Evolutionary conservation across 495 filamentous ascomycete genomes (phyloP).

Genomic region (Tuber calosporum): DNA sequence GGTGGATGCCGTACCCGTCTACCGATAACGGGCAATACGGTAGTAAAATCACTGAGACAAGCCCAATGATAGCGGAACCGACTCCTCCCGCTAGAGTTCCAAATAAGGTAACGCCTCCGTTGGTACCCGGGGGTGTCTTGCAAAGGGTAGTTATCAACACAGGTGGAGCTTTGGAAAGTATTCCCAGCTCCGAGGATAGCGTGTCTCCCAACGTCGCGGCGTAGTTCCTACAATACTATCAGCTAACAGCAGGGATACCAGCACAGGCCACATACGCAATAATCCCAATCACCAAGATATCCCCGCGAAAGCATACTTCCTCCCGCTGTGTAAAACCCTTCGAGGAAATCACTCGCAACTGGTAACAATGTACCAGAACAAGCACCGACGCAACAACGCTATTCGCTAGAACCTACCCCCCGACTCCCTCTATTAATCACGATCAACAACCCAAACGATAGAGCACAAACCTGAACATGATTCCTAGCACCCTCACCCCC

Average conservation of each 20-base stretch:
- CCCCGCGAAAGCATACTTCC: constrained; percentile 5
- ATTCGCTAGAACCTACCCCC: constrained; percentile 64
- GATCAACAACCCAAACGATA: constrained; percentile 2
- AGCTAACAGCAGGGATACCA: constrained; percentile 47
- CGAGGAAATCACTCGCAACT: constrained; percentile 49
- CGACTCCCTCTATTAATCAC: neutral
- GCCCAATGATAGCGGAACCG: constrained; percentile 65
- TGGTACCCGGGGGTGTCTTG: constrained; percentile 79
- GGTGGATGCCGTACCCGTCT: neutral
- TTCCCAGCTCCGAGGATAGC: constrained; percentile 91
- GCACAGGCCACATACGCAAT: neutral
- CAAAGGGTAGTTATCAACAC: constrained; percentile 75
- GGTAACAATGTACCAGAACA: constrained; percentile 61
- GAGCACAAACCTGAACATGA: constrained; percentile 57
- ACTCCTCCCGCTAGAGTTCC: constrained; percentile 67
- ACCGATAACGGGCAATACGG: constrained; percentile 55
- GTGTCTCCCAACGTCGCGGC: constrained; percentile 88
- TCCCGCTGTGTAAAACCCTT: constrained; percentile 17
- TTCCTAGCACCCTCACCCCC: constrained; percentile 76
- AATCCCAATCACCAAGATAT: neutral
- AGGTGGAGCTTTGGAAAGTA: constrained; percentile 66
- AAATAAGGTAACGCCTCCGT: constrained; percentile 73
- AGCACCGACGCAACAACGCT: constrained; percentile 69
- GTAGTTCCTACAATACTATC: constrained; percentile 65
- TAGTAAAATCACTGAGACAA: constrained; percentile 56